Evolutionary conservation across 1,284 basidiomycete genomes (phyloP), one percentile per base, ranked within the genome.

Genomic region (Melampsora larici-populina): DNA sequence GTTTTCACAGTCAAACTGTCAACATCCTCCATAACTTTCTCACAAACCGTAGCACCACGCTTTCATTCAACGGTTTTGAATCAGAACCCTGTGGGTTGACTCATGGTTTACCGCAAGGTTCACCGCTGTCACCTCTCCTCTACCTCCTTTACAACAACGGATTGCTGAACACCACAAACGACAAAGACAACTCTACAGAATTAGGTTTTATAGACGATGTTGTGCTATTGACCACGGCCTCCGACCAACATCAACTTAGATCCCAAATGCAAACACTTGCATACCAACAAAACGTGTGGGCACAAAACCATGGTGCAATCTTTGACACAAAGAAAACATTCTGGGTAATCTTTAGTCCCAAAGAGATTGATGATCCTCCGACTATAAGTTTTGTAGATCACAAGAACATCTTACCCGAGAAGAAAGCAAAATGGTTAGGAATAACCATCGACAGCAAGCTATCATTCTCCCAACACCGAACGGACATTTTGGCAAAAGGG

Each of bases 171-270:
- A n/a, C n/a, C n/a, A n/a, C n/a, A n/a, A n/a, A n/a, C n/a, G n/a
- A n/a, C n/a, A n/a, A n/a, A n/a, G n/a, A n/a, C 21, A 17, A 26
- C 58, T 29, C 26, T 17, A 62, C 62, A 31, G 48, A 24, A 26
- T 29, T 71, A 36, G 70, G 31, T 2, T 71, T 60, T 29, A 40
- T 71, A 9, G 51, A 71, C 26, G 55, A 71, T 71, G 70, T 71
- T 2, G 43, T 62, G 2, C 43, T 60, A 17, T 55, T 71, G 1
- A 33, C 33, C 3, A 58, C 70, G 21, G 70, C 51, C 3, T 1
- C 26, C 40, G 13, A 26, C 9, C 11, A 31, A 6, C 17, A 70
- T 8, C 26, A 51, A 24, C 48, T 26, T n/a, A 26, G 33, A 8
- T n/a, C n/a, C n/a, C 18, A 26, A 5, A 15, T 60, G 26, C 9